Conservation (phyloP, 352 stramenopile genomes). For the Phytopythium cucurbitacearum region DNA sequence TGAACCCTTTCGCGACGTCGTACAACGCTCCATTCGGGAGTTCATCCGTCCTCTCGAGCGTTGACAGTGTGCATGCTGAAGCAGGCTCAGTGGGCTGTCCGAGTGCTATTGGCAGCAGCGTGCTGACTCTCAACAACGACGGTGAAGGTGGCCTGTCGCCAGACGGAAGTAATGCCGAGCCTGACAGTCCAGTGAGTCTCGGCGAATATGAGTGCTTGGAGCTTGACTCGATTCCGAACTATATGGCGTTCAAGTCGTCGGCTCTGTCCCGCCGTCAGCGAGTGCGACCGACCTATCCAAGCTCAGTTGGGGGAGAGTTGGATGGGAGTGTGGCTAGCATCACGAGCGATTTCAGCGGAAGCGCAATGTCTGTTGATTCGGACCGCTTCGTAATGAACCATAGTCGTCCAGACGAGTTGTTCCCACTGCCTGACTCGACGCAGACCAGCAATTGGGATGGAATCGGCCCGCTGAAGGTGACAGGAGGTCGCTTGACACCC, state of each 20-base stretch:
- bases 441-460: no score
- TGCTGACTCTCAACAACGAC: neutral
- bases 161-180: slow-evolving; percentile 16
- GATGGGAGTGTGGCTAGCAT: slow-evolving; percentile 15
- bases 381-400: slow-evolving; percentile 7
- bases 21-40: slow-evolving; percentile 31
- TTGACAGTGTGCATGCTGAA: slow-evolving; percentile 16
- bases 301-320: neutral
- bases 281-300: neutral
- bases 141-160: slow-evolving; percentile 10
- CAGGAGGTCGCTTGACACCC: neutral
- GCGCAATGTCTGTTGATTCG: slow-evolving; percentile 16
- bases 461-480: no score
- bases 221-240: slow-evolving; percentile 69
- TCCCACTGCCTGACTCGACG: slow-evolving; percentile 15
- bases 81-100: neutral
- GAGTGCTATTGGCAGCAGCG: neutral
- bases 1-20: slow-evolving; percentile 64
- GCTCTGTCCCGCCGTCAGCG: slow-evolving; percentile 19
- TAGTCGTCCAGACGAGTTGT: slow-evolving; percentile 15
- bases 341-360: slow-evolving; percentile 17
- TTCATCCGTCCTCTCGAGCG: slow-evolving; percentile 26
- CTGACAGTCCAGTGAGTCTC: slow-evolving; percentile 51
- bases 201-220: slow-evolving; percentile 72
- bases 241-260: slow-evolving; percentile 62